Conservation (phyloP, 2,329 filamentous ascomycete genomes). For the Calycina marina region DNA sequence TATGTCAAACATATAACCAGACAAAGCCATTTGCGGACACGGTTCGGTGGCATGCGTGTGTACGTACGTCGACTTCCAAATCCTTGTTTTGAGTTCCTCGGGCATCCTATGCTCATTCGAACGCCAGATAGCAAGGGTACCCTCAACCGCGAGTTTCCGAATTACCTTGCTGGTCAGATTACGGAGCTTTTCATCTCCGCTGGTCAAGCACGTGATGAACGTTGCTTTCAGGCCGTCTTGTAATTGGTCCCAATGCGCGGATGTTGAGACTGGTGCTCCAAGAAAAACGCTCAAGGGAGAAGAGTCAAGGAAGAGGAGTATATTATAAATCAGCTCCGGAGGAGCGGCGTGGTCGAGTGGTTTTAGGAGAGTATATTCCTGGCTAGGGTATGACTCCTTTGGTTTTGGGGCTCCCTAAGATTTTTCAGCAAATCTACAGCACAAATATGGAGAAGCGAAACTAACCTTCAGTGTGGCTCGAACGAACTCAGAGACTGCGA, state of each 20-base stretch:
- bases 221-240: slow-evolving; percentile 19
- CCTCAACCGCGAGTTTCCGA: slow-evolving; percentile 17
- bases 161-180: slow-evolving; percentile 18
- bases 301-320: slow-evolving; percentile 41
- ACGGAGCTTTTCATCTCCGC: slow-evolving; percentile 22
- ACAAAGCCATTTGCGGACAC: too few species aligned
- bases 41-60: too few species aligned
- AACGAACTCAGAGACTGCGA: slow-evolving; percentile 40
- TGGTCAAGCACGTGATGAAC: slow-evolving; percentile 18
- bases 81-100: slow-evolving; percentile 16
- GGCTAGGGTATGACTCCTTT: slow-evolving; percentile 21
- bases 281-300: slow-evolving; percentile 36
- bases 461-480: slow-evolving; percentile 39
- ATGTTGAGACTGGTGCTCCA: slow-evolving; percentile 25
- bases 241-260: slow-evolving; percentile 18
- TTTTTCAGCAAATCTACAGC: slow-evolving; percentile 9
- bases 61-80: slow-evolving; percentile 25
- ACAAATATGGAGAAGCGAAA: background rate
- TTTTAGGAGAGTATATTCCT: slow-evolving; percentile 27
- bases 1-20: too few species aligned
- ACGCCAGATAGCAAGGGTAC: slow-evolving; percentile 13
- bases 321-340: slow-evolving; percentile 32
- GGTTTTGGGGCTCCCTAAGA: slow-evolving; percentile 11
- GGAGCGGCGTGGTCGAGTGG: slow-evolving; percentile 26
- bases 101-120: slow-evolving; percentile 10